Percentiles rank a stretch among this genome's conserved stretches.
Conservation (phyloP, 2,329 filamentous ascomycete genomes). For the Coccinonectria pachysandricola region DNA sequence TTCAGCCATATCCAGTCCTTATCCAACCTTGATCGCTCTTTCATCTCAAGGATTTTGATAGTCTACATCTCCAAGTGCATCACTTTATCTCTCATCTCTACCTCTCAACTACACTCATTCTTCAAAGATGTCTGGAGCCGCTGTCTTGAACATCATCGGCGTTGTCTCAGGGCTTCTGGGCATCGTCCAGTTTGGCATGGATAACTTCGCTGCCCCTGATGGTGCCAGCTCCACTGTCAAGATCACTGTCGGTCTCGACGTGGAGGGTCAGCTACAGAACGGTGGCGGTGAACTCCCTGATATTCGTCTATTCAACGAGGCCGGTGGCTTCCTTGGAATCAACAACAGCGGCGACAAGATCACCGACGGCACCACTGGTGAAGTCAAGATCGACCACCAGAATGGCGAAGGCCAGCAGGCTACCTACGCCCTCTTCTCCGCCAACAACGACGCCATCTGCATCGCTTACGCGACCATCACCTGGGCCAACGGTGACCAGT, state of each 20-base stretch:
- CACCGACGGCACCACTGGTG: not conserved
- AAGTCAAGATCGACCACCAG: constrained; percentile 2
- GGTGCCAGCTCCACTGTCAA: constrained; percentile 1
- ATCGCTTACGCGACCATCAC: constrained; percentile 8
- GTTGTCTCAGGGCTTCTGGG: constrained; percentile 3
- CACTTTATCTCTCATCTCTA: too few relatives aligned
- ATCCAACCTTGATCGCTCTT: too few relatives aligned
- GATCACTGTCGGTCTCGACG: constrained; percentile 3
- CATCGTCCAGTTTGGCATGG: constrained; percentile 6
- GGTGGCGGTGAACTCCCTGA: constrained; percentile 5
- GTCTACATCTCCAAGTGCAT: too few relatives aligned
- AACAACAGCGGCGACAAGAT: constrained; percentile 1
- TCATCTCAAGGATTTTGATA: too few relatives aligned
- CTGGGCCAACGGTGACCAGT: constrained; percentile 8
- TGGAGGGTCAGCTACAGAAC: constrained; percentile 1
- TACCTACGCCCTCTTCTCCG: constrained; percentile 4
- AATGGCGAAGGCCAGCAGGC: constrained; percentile 4
- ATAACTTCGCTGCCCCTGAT: constrained; percentile 3
- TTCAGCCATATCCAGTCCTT: too few relatives aligned
- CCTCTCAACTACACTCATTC: too few relatives aligned
- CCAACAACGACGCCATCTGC: constrained; percentile 9
- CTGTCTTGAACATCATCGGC: too few relatives aligned
- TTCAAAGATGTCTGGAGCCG: too few relatives aligned
- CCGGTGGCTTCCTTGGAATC: constrained; percentile 4
- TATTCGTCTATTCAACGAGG: constrained; percentile 6